Percentiles rank a stretch among this genome's conserved stretches.
phyloP scores from a whole-genome alignment of 345 rosid species.

The Euphorbia lathyris region DNA sequence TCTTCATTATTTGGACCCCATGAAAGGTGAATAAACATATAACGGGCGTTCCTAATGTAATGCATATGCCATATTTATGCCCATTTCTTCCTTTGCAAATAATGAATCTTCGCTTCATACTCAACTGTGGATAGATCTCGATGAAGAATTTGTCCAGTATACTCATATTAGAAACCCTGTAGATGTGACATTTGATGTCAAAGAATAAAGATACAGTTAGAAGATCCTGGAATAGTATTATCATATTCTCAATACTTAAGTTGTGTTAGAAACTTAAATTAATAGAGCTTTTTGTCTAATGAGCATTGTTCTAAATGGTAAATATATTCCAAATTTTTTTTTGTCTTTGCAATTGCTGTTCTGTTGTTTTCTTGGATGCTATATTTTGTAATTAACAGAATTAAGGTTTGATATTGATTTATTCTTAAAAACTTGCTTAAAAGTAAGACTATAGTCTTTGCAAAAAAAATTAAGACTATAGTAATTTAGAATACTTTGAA shows the following conservation, averaged over 20 bases:
- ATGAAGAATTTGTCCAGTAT: constrained; percentile 85
- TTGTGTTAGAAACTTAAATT: constrained; percentile 3
- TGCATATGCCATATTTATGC: constrained; percentile 16
- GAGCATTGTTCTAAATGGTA: not conserved
- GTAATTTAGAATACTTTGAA: too few relatives aligned
- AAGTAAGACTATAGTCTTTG: too few relatives aligned
- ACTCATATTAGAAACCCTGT: constrained; percentile 75
- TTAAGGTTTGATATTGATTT: too few relatives aligned
- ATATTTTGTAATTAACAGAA: not conserved
- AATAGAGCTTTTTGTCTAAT: not conserved
- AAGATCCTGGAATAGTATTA: constrained; percentile 16
- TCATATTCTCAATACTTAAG: not conserved
- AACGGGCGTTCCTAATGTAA: constrained; percentile 6
- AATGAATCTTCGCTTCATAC: constrained; percentile 74
- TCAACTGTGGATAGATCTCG: constrained; percentile 95
- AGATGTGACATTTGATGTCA: constrained; percentile 84
- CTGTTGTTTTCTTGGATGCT: not conserved
- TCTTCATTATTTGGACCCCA: constrained; percentile 83
- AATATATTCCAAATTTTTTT: not conserved
- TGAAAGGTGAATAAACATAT: constrained; percentile 48
- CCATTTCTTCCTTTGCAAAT: constrained; percentile 43
- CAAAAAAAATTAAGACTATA: too few relatives aligned
- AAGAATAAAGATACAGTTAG: constrained; percentile 63
- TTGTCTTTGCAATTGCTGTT: not conserved
- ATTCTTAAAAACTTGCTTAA: too few relatives aligned